Evolutionary conservation across 306 rosid species (phyloP).

Genomic region (Cucurbita ficifolia): DNA sequence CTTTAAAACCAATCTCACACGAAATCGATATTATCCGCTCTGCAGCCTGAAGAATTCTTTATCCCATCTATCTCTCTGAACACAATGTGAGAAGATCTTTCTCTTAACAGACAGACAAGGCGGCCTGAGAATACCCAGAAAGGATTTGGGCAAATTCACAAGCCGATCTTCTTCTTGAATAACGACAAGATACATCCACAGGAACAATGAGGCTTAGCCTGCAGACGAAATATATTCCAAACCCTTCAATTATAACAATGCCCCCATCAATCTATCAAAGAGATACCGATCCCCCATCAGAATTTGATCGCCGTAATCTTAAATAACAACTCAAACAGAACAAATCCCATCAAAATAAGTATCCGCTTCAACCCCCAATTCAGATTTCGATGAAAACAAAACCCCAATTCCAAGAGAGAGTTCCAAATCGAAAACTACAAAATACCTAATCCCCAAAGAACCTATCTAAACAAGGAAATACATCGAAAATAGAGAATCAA

Average conservation of each 20-base stretch:
- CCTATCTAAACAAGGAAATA: neutral
- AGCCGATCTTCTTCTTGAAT: conserved; percentile 36
- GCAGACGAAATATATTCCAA: conserved; percentile 4
- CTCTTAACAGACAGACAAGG: conserved; percentile 13
- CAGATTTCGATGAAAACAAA: neutral
- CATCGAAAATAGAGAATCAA: neutral
- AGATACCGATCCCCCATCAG: conserved; percentile 2
- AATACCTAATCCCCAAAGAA: neutral
- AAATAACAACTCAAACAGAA: neutral
- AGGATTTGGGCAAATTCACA: conserved; percentile 41
- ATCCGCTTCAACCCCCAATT: neutral
- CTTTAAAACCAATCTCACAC: neutral
- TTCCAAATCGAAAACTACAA: neutral
- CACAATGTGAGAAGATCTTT: conserved; percentile 13
- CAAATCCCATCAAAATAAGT: neutral
- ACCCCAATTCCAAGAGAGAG: neutral
- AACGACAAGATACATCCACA: conserved; percentile 54
- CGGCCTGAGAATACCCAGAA: conserved; percentile 46
- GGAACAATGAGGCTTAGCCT: conserved; percentile 7
- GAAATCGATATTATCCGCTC: conserved; percentile 31
- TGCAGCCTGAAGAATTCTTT: conserved; percentile 52
- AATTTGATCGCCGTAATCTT: neutral
- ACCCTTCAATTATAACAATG: conserved; percentile 10
- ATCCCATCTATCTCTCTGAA: conserved; percentile 57
- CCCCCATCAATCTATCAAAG: conserved; percentile 11